Percentiles rank a stretch among this genome's conserved stretches.
Evolutionary conservation across 768 basidiomycete genomes (phyloP).

Genomic region (Amanita phalloides): DNA sequence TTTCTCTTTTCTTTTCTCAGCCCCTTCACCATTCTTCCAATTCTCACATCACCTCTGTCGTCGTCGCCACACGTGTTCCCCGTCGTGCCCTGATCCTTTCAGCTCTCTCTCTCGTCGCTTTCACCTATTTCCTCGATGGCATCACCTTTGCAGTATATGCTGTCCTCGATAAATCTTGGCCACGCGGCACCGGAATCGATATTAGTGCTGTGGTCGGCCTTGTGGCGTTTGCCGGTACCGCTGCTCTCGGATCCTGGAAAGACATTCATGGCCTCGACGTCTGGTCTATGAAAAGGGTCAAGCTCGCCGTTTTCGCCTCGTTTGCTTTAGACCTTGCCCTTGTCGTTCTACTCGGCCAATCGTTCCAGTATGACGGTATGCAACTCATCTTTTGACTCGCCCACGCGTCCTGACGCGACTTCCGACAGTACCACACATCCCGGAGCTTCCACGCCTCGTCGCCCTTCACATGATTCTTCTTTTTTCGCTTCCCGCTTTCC

Average conservation of each 20-base stretch:
- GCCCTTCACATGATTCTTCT: slow-evolving; percentile 24
- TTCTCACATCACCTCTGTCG: slow-evolving; percentile 68
- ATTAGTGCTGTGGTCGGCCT: slow-evolving; percentile 60
- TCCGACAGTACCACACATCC: slow-evolving; percentile 16
- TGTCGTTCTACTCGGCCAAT: slow-evolving; percentile 40
- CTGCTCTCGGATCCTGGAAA: slow-evolving; percentile 72
- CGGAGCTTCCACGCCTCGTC: slow-evolving; percentile 16
- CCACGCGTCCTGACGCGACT: slow-evolving; percentile 7
- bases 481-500: slow-evolving; percentile 47
- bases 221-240: slow-evolving; percentile 59
- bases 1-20: slow-evolving; percentile 47
- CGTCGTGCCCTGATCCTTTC: slow-evolving; percentile 67
- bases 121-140: slow-evolving; percentile 73
- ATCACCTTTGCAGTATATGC: slow-evolving; percentile 56
- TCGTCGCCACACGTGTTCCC: slow-evolving; percentile 62
- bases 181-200: slow-evolving; percentile 49
- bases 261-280: slow-evolving; percentile 60
- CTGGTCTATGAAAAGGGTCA: slow-evolving; percentile 54
- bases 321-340: slow-evolving; percentile 51
- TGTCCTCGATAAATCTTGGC: slow-evolving; percentile 59
- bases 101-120: slow-evolving; percentile 56
- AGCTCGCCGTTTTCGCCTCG: slow-evolving; percentile 38
- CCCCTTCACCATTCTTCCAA: slow-evolving; percentile 34
- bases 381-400: slow-evolving; percentile 10
- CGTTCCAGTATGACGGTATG: slow-evolving; percentile 25